phyloP scores from a whole-genome alignment of 2,329 filamentous ascomycete genomes.

The Emericellopsis atlantica region DNA sequence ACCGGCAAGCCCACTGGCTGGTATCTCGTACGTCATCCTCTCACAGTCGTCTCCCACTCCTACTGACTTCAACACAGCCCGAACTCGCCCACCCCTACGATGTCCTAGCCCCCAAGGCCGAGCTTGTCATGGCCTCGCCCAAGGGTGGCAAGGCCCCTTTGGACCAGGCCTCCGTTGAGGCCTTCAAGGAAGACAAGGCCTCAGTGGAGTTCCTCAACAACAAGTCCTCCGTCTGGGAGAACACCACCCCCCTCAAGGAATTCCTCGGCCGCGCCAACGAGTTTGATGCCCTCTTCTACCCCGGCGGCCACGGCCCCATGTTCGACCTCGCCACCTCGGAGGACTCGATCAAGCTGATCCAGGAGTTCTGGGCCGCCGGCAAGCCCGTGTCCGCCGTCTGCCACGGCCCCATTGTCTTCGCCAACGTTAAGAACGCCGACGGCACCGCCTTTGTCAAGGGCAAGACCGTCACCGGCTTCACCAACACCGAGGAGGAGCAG shows the following conservation, averaged over 20 bases:
- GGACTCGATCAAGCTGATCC: conserved; percentile 44
- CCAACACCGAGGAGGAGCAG: conserved; percentile 42
- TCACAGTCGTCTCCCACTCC: not conserved
- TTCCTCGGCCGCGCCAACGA: conserved; percentile 43
- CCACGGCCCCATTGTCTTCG: conserved; percentile 53
- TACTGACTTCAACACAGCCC: conserved; percentile 20
- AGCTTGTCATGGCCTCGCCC: conserved; percentile 48
- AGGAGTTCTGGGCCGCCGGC: conserved; percentile 46
- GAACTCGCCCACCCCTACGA: conserved; percentile 56
- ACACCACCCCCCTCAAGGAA: conserved; percentile 43
- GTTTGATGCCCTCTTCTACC: conserved; percentile 50
- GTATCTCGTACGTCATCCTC: conserved; percentile 43
- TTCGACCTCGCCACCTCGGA: conserved; percentile 49
- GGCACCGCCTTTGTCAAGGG: conserved; percentile 42
- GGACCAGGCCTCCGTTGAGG: conserved; percentile 43
- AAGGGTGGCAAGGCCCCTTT: conserved; percentile 49
- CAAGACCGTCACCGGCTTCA: conserved; percentile 47
- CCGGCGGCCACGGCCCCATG: conserved; percentile 51
- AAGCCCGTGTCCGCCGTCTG: conserved; percentile 57
- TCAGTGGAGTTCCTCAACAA: conserved; percentile 41
- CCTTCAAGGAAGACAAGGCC: conserved; percentile 38
- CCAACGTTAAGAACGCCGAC: conserved; percentile 36
- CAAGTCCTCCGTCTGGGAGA: conserved; percentile 48
- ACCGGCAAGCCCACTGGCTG: conserved; percentile 51
- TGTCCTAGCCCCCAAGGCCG: conserved; percentile 37